Base-by-base conservation (phyloP, 768 basidiomycete species). In the Russula sp. region DNA sequence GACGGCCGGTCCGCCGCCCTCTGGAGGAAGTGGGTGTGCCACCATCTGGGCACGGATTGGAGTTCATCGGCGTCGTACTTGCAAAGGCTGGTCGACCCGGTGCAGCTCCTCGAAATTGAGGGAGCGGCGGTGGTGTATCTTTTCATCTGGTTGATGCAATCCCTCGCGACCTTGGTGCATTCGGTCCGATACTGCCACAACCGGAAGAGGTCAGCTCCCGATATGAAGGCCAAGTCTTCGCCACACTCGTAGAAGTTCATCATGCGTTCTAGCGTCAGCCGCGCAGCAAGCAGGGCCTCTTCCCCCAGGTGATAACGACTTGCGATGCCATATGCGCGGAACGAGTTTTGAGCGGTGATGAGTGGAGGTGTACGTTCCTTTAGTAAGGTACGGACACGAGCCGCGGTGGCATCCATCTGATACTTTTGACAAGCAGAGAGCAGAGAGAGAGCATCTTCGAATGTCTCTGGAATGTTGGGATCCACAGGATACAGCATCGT, bases 401-500 rank as follows among this genome's bases (percentile, higher is more conserved):
- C 16, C 10, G 22, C 34, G 8, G 22, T 45, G 35, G 16, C 11
- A 16, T 57, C 50, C 62, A 63, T 57, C 44, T 63, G 50, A 13
- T 63, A 63, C 27, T 63, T 62, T 55, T 63, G 62, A 31, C 56
- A 63, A 14, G 56, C 44, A 14, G 56, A 50, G 16, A 62, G 56
- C 35, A 57, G 62, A 0, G 49, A 45, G 39, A 57, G 50, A 3
- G 37, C 35, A 16, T 53, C 55, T 39, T 57, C 61, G 11, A 57
- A 1, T 20, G 55, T 53, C 32, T 42, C 27, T 7, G 55, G 61
- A 31, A 57, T 27, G 22, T 14, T 16, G 20, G 16, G 48, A 18
- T 31, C 16, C 16, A 52, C 27, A 14, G 55, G 61, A 11, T 57
- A 57, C n/a, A 57, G 22, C 56, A 6, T 22, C 6, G 61, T 50